Evolutionary conservation across 108 stramenopile species (phyloP).

Genomic region (Nitzschia sp.): DNA sequence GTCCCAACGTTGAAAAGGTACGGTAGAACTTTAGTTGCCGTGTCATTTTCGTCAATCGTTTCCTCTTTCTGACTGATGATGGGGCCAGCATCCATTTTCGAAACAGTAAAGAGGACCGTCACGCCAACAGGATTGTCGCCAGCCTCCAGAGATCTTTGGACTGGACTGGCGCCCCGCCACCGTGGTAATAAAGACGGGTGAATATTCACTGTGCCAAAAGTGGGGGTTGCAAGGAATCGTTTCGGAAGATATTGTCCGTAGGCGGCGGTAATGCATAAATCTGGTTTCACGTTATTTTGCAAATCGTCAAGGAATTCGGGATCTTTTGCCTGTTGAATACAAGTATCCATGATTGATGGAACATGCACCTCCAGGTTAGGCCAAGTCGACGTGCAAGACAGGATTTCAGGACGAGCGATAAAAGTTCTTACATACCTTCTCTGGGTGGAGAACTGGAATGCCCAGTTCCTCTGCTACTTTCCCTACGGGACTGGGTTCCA

Average conservation of each 20-base stretch:
- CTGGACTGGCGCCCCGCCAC: slow-evolving; percentile 96
- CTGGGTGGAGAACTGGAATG: slow-evolving; percentile 82
- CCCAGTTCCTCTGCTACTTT: slow-evolving; percentile 77
- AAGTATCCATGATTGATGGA: not conserved
- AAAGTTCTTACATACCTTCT: slow-evolving; percentile 45
- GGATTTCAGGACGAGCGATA: no score
- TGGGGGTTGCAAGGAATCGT: slow-evolving; percentile 86
- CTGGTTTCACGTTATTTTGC: slow-evolving; percentile 69
- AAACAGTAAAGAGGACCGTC: slow-evolving; percentile 91
- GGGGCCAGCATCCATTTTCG: slow-evolving; percentile 98
- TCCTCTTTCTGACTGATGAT: slow-evolving; percentile 74
- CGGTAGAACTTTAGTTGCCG: slow-evolving; percentile 83
- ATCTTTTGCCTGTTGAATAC: slow-evolving; percentile 61
- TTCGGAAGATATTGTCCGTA: slow-evolving; percentile 96
- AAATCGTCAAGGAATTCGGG: slow-evolving; percentile 73
- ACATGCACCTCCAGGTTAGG: no score
- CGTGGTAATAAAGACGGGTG: slow-evolving; percentile 94
- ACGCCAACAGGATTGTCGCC: slow-evolving; percentile 71
- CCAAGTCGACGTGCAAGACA: not conserved
- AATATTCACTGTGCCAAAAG: slow-evolving; percentile 92
- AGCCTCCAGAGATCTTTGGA: slow-evolving; percentile 73
- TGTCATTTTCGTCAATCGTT: slow-evolving; percentile 76
- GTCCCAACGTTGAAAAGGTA: slow-evolving; percentile 91
- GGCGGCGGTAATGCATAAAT: slow-evolving; percentile 97
- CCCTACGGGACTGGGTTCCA: slow-evolving; percentile 85